Evolutionary conservation across 1,284 basidiomycete genomes (phyloP), one percentile per base, ranked within the genome.

Genomic region (Ceratobasidium sp.): DNA sequence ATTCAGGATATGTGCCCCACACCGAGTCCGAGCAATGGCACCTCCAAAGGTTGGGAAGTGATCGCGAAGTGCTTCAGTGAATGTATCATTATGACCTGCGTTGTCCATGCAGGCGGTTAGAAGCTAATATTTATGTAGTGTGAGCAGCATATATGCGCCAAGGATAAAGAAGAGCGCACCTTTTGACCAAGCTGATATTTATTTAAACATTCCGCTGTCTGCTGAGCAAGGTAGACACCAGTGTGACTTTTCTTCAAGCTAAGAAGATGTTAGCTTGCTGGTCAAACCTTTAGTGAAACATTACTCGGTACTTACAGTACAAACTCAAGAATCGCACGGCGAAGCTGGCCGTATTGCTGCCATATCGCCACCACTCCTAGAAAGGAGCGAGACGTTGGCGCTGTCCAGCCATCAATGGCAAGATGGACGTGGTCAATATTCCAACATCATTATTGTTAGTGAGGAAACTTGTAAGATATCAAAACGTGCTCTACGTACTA

Each of bases 91-190:
- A 28, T 57, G 6, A 20, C 54, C 20, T 6, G 54, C 5, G 54
- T 57, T 57, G 54, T 20, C 54, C 54, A 57, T 57, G 17, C 54
- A 20, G 20, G 20, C 54, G 6, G 54, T 57, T n/a, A 57, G 7
- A n/a, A 57, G 6, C 54, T 57, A 57, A 5, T 5, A 7, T 57
- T n/a, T 57, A 5, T 6, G 44, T 46, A 6, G 5, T 5, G 61
- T 73, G 17, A 33, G 69, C 17, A 44, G 46, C 40, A 46, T 73
- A 73, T 57, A 73, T 73, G 46, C 54, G 69, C 15, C 46, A 7
- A 46, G 6, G 10, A 42, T n/a, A 9, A 1, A 9, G 20, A n/a
- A 3, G 26, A 26, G 1, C 12, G 13, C 62, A 44, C 62, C 38
- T 65, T 67, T 52, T n/a, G 10, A 2, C 65, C 65, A 67, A 67